Percentiles rank a stretch among this genome's conserved stretches.
Evolutionary conservation across 306 rosid genomes (phyloP).

Genomic region (Cucurbita pepo): DNA sequence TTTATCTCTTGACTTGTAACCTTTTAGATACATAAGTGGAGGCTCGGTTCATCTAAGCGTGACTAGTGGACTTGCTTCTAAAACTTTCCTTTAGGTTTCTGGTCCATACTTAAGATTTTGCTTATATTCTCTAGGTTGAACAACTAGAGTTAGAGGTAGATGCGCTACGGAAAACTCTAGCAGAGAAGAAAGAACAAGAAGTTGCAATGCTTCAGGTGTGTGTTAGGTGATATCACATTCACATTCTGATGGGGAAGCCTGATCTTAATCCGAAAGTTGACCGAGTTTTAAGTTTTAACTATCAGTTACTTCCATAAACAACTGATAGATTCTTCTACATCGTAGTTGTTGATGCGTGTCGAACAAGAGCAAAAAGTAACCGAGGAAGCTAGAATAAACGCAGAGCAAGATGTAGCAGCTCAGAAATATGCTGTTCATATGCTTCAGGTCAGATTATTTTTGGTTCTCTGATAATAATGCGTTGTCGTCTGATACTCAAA

Average conservation of each 20-base stretch:
- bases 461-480: conserved; percentile 1
- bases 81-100: not conserved
- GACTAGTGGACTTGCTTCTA: not conserved
- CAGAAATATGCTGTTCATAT: conserved; percentile 52
- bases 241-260: not conserved
- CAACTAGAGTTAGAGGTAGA: conserved; percentile 72
- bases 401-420: conserved; percentile 66
- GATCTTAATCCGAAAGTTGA: not conserved
- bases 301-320: conserved; percentile 14
- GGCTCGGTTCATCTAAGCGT: not conserved
- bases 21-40: not conserved
- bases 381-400: conserved; percentile 73
- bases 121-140: conserved; percentile 48
- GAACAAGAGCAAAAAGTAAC: conserved; percentile 80
- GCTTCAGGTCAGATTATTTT: conserved; percentile 46
- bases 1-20: not conserved
- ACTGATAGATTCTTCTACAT: not conserved
- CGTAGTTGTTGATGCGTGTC: conserved; percentile 50
- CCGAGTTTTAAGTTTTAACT: not conserved
- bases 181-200: conserved; percentile 83
- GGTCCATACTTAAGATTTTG: conserved; percentile 10
- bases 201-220: conserved; percentile 77
- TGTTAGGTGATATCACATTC: conserved; percentile 1
- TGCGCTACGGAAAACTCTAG: conserved; percentile 36
- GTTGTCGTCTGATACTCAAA: not conserved